Evolutionary conservation across 345 rosid species (phyloP).

Genomic region (Iberis pinnata): DNA sequence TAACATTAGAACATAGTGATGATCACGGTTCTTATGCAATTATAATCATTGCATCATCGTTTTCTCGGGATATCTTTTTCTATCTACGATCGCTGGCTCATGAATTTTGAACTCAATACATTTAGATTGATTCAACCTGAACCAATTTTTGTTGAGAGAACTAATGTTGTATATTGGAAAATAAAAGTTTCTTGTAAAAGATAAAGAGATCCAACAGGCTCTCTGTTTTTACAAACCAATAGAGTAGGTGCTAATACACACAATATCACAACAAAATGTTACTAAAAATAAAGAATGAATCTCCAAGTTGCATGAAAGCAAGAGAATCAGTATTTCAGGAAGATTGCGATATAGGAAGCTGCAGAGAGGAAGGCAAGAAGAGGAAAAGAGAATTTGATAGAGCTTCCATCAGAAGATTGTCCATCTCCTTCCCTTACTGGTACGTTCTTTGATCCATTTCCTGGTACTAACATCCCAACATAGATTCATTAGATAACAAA

Average conservation of each 20-base stretch:
- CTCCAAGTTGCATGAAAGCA: constrained; percentile 13
- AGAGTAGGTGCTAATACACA: constrained; percentile 8
- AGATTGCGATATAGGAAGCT: constrained; percentile 44
- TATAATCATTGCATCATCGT: no score
- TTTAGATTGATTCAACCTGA: not conserved
- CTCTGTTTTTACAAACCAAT: constrained; percentile 38
- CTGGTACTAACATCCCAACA: constrained; percentile 17
- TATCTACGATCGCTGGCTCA: not conserved
- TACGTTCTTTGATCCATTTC: constrained; percentile 43
- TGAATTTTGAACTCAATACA: not conserved
- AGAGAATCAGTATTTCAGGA: constrained; percentile 28
- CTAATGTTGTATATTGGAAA: constrained; percentile 9
- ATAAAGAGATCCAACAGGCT: constrained; percentile 36
- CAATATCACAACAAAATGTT: constrained; percentile 22
- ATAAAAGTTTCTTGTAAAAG: constrained; percentile 33
- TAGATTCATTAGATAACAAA: constrained; percentile 4
- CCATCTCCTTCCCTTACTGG: constrained; percentile 51
- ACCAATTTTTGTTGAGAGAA: not conserved
- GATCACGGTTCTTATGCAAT: no score
- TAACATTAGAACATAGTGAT: constrained; percentile 25
- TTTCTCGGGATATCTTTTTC: not conserved
- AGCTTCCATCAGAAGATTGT: constrained; percentile 55
- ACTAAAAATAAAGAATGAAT: constrained; percentile 28
- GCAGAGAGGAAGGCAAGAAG: constrained; percentile 45
- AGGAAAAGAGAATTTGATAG: constrained; percentile 44